Conservation (phyloP, 805 yeast genomes). For the Cyberlindnera euphorbiiphila region DNA sequence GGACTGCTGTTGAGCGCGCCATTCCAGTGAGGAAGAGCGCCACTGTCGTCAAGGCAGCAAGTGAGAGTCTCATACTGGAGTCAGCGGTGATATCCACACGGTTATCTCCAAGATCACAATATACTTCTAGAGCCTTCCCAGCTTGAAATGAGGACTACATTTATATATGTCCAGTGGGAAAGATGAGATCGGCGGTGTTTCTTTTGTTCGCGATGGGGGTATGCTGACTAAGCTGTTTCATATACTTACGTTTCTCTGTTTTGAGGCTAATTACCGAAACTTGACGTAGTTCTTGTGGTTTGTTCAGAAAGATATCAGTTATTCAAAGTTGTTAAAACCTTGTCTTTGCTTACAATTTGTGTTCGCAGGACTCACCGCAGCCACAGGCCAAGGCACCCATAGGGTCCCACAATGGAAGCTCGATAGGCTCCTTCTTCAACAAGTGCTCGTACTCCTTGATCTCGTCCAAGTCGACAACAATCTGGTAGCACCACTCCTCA, state of each 20-base stretch:
- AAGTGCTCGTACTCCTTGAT: slow-evolving; percentile 34
- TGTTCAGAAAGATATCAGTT: neutral
- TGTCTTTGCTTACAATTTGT: too few relatives aligned
- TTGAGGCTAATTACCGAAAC: too few relatives aligned
- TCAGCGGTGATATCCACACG: too few relatives aligned
- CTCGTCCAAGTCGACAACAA: slow-evolving; percentile 55
- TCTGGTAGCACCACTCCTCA: slow-evolving; percentile 71
- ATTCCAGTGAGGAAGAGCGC: slow-evolving; percentile 3
- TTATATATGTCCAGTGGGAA: too few relatives aligned
- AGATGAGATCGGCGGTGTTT: too few relatives aligned
- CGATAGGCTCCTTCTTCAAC: slow-evolving; percentile 40
- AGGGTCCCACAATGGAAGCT: slow-evolving; percentile 76
- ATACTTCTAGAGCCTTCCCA: too few relatives aligned
- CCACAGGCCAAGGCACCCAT: slow-evolving; percentile 65
- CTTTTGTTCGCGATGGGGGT: too few relatives aligned
- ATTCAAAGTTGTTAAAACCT: too few relatives aligned
- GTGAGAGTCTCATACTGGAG: slow-evolving; percentile 9
- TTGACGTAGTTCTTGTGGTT: neutral
- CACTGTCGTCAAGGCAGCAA: slow-evolving; percentile 6
- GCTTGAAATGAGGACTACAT: too few relatives aligned
- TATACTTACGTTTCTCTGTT: neutral
- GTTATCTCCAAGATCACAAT: too few relatives aligned
- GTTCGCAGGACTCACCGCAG: slow-evolving; percentile 1
- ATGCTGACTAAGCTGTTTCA: slow-evolving; percentile 5
- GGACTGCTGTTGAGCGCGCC: slow-evolving; percentile 22